phyloP scores from a whole-genome alignment of 1,284 basidiomycete species.

The Tylopilus sp. region DNA sequence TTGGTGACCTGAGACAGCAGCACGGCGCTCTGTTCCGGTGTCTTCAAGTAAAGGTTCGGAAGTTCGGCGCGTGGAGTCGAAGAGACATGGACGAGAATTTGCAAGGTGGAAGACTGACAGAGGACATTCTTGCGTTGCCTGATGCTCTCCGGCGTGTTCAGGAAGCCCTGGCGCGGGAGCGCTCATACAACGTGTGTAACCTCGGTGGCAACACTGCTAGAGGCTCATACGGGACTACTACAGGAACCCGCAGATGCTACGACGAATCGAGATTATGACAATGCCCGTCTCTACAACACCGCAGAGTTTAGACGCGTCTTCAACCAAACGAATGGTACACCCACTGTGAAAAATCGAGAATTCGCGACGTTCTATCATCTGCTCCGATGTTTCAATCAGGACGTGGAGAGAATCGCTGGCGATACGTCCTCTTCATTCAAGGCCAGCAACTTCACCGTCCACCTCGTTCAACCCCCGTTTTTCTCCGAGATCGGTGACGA shows the following conservation, averaged over 20 bases:
- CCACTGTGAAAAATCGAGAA: not conserved
- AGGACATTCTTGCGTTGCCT: too few relatives aligned
- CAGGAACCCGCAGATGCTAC: not conserved
- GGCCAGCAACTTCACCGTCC: constrained; percentile 1
- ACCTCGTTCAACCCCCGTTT: constrained; percentile 7
- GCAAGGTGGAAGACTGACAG: too few relatives aligned
- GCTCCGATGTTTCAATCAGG: not conserved
- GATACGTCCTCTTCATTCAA: not conserved
- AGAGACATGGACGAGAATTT: not conserved
- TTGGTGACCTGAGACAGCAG: not conserved
- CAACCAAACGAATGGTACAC: rapidly evolving
- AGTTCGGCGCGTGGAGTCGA: not conserved
- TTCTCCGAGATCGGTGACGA: not conserved
- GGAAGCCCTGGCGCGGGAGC: too few relatives aligned
- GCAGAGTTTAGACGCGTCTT: not conserved
- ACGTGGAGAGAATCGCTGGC: not conserved
- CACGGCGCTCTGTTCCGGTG: not conserved
- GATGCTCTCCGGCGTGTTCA: too few relatives aligned
- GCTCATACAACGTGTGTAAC: too few relatives aligned
- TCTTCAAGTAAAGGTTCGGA: not conserved
- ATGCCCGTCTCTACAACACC: not conserved
- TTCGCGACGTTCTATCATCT: constrained; percentile 5
- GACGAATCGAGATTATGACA: not conserved
- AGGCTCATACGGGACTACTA: not conserved
- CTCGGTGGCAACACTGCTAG: not conserved